Percentiles rank a stretch among this genome's conserved stretches.
Conservation (phyloP, 2,329 filamentous ascomycete species). For the Fusarium solani-melongenae region DNA sequence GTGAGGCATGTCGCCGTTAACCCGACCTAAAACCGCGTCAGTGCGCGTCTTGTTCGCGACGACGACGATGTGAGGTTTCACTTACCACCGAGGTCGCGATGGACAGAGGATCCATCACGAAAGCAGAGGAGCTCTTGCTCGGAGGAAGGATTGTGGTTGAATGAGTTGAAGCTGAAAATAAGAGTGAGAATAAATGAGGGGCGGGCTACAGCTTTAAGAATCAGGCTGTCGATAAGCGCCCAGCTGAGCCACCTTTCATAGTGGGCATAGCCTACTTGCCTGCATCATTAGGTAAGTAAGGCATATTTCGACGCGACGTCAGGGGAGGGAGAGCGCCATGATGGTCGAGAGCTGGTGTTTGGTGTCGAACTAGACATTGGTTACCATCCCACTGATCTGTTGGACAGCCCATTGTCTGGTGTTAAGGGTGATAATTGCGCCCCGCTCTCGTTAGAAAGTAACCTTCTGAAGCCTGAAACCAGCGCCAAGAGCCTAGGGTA, state of each 20-base stretch:
- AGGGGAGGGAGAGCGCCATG: background rate
- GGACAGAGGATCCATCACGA: slow-evolving; percentile 11
- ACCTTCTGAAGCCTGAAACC: background rate
- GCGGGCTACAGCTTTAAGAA: background rate
- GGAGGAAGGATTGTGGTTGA: background rate
- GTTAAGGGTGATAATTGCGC: background rate
- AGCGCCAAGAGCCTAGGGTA: background rate
- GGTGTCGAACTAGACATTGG: background rate
- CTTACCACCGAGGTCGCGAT: slow-evolving; percentile 10
- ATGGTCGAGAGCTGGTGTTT: background rate
- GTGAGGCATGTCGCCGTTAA: slow-evolving; percentile 6
- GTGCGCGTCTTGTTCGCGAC: rapidly evolving
- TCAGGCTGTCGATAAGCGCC: background rate
- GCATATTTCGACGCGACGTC: background rate
- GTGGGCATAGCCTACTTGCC: background rate
- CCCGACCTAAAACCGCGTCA: background rate
- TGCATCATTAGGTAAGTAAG: background rate
- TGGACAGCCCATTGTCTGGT: background rate
- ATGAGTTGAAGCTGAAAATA: background rate
- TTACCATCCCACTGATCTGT: background rate
- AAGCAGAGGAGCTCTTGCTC: background rate
- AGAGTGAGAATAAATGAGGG: background rate
- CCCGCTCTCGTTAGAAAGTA: background rate
- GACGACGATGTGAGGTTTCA: background rate
- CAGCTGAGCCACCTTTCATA: background rate